Base-by-base conservation (phyloP, 2,329 filamentous ascomycete genomes). In the Exophiala sp. region DNA sequence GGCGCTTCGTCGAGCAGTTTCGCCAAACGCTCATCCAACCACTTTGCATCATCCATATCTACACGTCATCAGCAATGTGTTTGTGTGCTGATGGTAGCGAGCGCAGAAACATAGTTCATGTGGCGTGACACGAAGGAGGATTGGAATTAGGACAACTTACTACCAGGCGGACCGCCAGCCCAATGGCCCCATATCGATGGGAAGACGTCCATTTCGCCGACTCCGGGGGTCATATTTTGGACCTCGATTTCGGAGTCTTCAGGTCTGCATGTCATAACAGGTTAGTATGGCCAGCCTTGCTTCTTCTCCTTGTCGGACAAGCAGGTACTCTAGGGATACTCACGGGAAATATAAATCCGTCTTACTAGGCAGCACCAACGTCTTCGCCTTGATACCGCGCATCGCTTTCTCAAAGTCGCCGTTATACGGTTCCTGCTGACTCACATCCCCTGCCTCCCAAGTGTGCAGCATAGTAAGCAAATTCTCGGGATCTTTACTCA, bases 311-410 rank as follows among this genome's bases (percentile, higher is more conserved):
- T 29, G 24, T 29, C 5, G 24, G 5, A 29, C 16, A 18, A 18
- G 16, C 16, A 29, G 24, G 3, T 3, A 40, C 7, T 3, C 34
- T 20, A 12, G 38, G 21, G 20, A 33, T 24, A 71, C 79, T 71
- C 66, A 83, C 75, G 88, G 86, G 61, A 94, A 92, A 66, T 92
- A 92, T 3, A 92, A 75, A 65, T 92, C 89, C 0, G 87, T 91
- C 66, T 87, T 83, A 18, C 76, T 72, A 0, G 89, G 88, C 11
- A 91, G 68, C 3, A 92, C 85, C 39, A 92, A 70, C 0, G 81
- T 84, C 63, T 84, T 88, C 1, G 87, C 85, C 66, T 86, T 87
- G 68, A 92, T 90, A 2, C 75, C 78, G 43, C 76, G 74, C 81
- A 92, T 78, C 0, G 86, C 83, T 49, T 78, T 77, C 54, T 79